Conservation (phyloP, 805 yeast genomes). For the Pichia cabralensis region DNA sequence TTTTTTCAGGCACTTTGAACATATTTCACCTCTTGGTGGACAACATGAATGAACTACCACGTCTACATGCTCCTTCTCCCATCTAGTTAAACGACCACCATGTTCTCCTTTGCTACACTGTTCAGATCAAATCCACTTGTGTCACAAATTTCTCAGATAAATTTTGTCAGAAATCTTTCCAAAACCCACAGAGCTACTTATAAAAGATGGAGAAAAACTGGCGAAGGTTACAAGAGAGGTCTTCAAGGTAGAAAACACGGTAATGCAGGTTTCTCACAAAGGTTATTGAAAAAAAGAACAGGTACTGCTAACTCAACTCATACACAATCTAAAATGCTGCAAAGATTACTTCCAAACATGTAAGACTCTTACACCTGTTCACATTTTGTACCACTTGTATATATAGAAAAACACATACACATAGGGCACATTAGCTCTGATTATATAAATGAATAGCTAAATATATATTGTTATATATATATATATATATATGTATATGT, state of each 20-base stretch:
- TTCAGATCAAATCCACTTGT: no score
- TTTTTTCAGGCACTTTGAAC: no score
- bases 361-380: slow-evolving; percentile 6
- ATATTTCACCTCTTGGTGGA: no score
- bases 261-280: slow-evolving; percentile 75
- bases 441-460: no score
- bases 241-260: slow-evolving; percentile 89
- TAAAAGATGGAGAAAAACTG: slow-evolving; percentile 75
- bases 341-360: slow-evolving; percentile 41
- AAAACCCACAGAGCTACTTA: slow-evolving; percentile 84
- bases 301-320: slow-evolving; percentile 46
- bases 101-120: no score
- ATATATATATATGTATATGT: no score
- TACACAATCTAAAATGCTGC: slow-evolving; percentile 49
- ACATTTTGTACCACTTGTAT: neutral
- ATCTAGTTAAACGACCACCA: no score
- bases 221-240: slow-evolving; percentile 56
- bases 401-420: neutral
- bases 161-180: slow-evolving; percentile 29
- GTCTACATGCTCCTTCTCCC: no score
- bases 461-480: no score
- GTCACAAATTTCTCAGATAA: no score
- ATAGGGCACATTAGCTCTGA: no score
- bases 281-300: slow-evolving; percentile 47
- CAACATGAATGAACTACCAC: no score